A percentile compares a stretch with the other conserved stretches of the same genome.
Conservation (phyloP, 495 filamentous ascomycete genomes). For the Hypoxylon intermedium region DNA sequence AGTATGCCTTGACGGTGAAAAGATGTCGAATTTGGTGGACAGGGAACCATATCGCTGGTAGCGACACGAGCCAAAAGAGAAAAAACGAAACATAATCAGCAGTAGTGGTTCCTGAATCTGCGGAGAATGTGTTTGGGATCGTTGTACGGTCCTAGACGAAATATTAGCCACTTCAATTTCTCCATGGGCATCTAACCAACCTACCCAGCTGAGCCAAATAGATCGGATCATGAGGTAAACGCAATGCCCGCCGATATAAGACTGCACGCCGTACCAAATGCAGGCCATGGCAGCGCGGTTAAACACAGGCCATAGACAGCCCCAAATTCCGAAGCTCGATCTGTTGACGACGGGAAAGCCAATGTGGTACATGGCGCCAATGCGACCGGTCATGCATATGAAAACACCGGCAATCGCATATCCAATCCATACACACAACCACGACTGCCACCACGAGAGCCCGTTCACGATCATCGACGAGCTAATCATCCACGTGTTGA, state of each 20-base stretch:
- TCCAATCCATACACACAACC: slow-evolving; percentile 88
- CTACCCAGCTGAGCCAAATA: slow-evolving; percentile 71
- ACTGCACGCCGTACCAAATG: slow-evolving; percentile 87
- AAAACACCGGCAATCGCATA: slow-evolving; percentile 80
- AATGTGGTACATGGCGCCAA: slow-evolving; percentile 89
- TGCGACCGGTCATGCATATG: slow-evolving; percentile 79
- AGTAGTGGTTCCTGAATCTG: slow-evolving; percentile 73
- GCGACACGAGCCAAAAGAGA: slow-evolving; percentile 79
- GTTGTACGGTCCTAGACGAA: slow-evolving; percentile 50
- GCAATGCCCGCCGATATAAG: slow-evolving; percentile 84
- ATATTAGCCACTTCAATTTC: slow-evolving; percentile 17
- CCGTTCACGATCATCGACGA: slow-evolving; percentile 76
- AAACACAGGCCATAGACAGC: slow-evolving; percentile 87
- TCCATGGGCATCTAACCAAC: too few relatives aligned
- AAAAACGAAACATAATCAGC: slow-evolving; percentile 80
- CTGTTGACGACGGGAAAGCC: slow-evolving; percentile 82
- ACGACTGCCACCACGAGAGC: slow-evolving; percentile 94
- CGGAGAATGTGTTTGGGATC: slow-evolving; percentile 72
- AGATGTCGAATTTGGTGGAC: slow-evolving; percentile 81
- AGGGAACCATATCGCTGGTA: slow-evolving; percentile 87
- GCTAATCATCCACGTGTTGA: slow-evolving; percentile 99
- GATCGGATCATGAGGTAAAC: slow-evolving; percentile 81
- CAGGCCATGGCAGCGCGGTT: slow-evolving; percentile 88
- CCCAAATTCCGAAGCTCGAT: slow-evolving; percentile 86
- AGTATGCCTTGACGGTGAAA: slow-evolving; percentile 88